Conservation (phyloP, 73 alveolate species). For the Strombidium stylifer region DNA sequence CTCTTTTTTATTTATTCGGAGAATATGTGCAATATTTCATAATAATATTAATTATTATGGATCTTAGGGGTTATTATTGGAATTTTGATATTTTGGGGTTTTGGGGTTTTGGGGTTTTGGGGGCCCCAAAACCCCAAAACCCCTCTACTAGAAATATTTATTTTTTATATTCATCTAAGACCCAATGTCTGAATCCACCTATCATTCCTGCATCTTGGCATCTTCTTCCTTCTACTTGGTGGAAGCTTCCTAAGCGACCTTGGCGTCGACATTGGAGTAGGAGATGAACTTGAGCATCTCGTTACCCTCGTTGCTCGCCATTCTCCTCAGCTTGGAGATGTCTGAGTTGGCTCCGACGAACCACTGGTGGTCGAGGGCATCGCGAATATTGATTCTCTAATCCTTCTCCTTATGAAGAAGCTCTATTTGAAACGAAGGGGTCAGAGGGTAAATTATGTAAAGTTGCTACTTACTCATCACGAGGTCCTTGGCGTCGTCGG, state of each 20-base stretch:
- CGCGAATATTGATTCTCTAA: conserved; percentile 10
- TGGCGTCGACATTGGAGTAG: background rate
- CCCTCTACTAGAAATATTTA: no score
- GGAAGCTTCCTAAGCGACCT: background rate
- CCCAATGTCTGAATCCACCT: no score
- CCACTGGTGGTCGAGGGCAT: conserved; percentile 22
- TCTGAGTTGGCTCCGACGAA: background rate
- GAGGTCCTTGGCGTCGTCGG: conserved; percentile 54
- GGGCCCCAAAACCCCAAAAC: no score
- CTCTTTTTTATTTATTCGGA: no score
- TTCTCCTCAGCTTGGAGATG: background rate
- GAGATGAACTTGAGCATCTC: no score
- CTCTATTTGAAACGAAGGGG: background rate
- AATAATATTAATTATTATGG: no score
- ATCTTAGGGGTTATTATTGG: no score
- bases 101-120: no score
- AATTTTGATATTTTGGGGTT: no score
- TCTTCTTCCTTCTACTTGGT: background rate
- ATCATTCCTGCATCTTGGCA: background rate
- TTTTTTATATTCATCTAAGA: no score
- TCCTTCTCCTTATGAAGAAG: background rate
- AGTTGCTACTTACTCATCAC: conserved; percentile 18
- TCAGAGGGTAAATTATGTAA: background rate
- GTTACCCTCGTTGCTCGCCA: no score
- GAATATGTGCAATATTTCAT: no score